Percentiles rank a stretch among this genome's conserved stretches.
phyloP scores from a whole-genome alignment of 208 protist genomes.

The Leishmania arabica region DNA sequence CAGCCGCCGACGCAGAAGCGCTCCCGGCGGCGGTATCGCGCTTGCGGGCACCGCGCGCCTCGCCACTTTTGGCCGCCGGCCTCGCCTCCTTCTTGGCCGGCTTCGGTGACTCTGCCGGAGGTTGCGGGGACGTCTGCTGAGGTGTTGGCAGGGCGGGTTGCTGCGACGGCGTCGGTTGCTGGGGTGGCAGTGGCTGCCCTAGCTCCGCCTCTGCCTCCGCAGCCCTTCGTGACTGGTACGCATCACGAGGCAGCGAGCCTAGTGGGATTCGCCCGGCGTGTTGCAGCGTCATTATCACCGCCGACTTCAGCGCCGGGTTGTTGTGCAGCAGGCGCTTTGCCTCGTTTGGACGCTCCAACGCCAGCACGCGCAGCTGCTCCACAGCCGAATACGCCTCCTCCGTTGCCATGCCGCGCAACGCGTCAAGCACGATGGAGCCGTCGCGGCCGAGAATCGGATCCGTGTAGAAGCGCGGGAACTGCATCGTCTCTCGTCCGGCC shows the following conservation, averaged over 20 bases:
- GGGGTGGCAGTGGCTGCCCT: neutral
- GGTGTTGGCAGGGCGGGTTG: neutral
- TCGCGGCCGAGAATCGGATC: constrained; percentile 74
- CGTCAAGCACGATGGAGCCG: constrained; percentile 55
- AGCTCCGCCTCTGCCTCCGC: constrained; percentile 9
- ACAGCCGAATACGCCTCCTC: constrained; percentile 87
- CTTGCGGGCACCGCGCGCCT: neutral
- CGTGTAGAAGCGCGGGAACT: constrained; percentile 53
- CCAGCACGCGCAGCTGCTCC: constrained; percentile 87
- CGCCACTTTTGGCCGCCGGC: neutral
- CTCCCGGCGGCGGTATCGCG: neutral
- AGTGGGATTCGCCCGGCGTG: constrained; percentile 69
- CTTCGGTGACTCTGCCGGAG: neutral
- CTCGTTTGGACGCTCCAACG: constrained; percentile 66
- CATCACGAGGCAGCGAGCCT: constrained; percentile 53
- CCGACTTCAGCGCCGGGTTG: constrained; percentile 67
- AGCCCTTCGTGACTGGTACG: constrained; percentile 26
- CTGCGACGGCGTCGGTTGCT: neutral
- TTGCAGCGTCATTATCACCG: constrained; percentile 82
- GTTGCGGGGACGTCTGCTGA: neutral
- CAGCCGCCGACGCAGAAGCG: constrained; percentile 1
- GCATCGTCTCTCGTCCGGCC: constrained; percentile 42
- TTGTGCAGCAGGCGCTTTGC: constrained; percentile 66
- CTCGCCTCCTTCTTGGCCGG: constrained; percentile 10
- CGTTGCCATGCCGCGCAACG: constrained; percentile 49